Conservation (phyloP, 1,284 basidiomycete species). For the Porodaedalea pini region DNA sequence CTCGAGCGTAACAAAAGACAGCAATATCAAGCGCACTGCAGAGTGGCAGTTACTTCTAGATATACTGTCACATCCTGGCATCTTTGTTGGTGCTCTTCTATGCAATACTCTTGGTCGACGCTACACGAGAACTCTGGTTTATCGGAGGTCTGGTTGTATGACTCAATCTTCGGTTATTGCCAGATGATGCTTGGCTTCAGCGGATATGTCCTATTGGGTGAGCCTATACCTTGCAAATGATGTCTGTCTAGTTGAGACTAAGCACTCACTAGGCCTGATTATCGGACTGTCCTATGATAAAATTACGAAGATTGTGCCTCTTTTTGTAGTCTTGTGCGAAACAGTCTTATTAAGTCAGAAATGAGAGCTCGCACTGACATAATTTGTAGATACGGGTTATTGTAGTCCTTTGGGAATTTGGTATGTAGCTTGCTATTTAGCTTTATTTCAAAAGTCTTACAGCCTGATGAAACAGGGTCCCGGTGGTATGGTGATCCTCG, state of each 20-base stretch:
- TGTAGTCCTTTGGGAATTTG: slow-evolving; percentile 68
- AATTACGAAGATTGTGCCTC: slow-evolving; percentile 60
- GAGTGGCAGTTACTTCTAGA: slow-evolving; percentile 74
- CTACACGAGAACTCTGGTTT: slow-evolving; percentile 44
- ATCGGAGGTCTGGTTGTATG: background rate
- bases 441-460: too few species aligned
- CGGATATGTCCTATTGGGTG: slow-evolving; percentile 71
- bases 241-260: too few species aligned
- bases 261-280: slow-evolving; percentile 58
- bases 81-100: slow-evolving; percentile 56
- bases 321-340: slow-evolving; percentile 64
- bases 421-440: slow-evolving; percentile 31
- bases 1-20: slow-evolving; percentile 51
- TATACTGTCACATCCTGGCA: slow-evolving; percentile 64
- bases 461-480: slow-evolving; percentile 51
- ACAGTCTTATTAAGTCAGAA: slow-evolving; percentile 10
- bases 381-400: slow-evolving; percentile 57
- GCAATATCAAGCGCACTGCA: slow-evolving; percentile 53
- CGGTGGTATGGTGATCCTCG: slow-evolving; percentile 68
- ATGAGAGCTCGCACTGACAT: slow-evolving; percentile 23
- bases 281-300: slow-evolving; percentile 68
- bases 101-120: slow-evolving; percentile 63
- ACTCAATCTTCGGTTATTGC: slow-evolving; percentile 3
- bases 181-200: slow-evolving; percentile 76
- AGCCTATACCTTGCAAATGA: slow-evolving; percentile 14